These are phyloP conservation scores for Arabidopsis arenosa DNA, from an alignment of 345 rosid species.

Conservation along the genomic window DNA sequence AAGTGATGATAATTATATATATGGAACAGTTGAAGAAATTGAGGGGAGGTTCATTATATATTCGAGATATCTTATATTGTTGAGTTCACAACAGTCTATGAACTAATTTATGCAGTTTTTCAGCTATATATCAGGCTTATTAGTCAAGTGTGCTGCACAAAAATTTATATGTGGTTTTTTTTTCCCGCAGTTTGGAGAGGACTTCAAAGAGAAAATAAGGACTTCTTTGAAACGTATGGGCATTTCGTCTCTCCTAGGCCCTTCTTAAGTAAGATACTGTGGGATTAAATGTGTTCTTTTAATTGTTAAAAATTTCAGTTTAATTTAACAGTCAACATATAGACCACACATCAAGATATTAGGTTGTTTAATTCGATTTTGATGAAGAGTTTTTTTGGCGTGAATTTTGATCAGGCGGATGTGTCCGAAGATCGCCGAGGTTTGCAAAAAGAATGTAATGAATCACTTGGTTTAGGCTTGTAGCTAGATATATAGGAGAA, in stretches of 20 bases:
- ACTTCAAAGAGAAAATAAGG: constrained; percentile 71
- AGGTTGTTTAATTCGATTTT: neutral
- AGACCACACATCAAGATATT: neutral
- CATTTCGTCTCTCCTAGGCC: constrained; percentile 49
- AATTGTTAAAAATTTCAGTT: neutral
- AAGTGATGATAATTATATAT: constrained; percentile 14
- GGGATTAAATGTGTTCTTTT: neutral
- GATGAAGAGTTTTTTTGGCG: neutral
- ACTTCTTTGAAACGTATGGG: constrained; percentile 65
- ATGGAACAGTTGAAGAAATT: neutral
- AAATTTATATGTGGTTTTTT: too few species aligned
- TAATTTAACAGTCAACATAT: neutral
- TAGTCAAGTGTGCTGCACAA: too few species aligned
- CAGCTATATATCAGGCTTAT: too few species aligned
- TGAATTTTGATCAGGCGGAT: constrained; percentile 44
- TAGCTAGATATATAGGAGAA: constrained; percentile 24
- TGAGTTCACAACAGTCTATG: too few species aligned
- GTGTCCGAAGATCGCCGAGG: constrained; percentile 46
- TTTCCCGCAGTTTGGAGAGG: constrained; percentile 55
- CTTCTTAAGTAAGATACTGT: constrained; percentile 47
- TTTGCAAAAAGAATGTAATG: constrained; percentile 44
- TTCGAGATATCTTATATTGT: neutral
- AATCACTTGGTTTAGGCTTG: constrained; percentile 23
- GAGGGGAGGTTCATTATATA: neutral
- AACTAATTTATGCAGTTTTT: too few species aligned